phyloP scores from a whole-genome alignment of 495 filamentous ascomycete species.

The Aspergillus campestris region DNA sequence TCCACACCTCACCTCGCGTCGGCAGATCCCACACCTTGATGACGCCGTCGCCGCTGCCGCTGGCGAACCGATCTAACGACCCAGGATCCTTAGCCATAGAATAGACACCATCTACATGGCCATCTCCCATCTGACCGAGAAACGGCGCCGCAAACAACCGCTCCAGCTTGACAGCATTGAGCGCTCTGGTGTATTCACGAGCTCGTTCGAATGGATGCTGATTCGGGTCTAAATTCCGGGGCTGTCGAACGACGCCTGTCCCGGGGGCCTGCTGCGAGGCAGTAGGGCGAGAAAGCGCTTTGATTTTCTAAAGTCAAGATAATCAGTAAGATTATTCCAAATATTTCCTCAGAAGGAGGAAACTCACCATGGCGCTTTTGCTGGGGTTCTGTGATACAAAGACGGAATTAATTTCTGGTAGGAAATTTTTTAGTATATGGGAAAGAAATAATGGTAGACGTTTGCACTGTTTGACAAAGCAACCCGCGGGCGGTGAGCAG shows the following conservation, averaged over 20 bases:
- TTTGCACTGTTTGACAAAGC: constrained; percentile 9
- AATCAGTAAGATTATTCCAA: not conserved
- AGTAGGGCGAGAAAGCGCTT: constrained; percentile 74
- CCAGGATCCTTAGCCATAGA: constrained; percentile 62
- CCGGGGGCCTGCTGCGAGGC: constrained; percentile 74
- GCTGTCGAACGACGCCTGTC: constrained; percentile 58
- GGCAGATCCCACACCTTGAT: constrained; percentile 92
- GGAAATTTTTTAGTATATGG: not conserved
- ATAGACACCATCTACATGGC: constrained; percentile 92
- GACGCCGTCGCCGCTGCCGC: constrained; percentile 76
- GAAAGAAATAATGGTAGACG: not conserved
- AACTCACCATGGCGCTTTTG: constrained; percentile 17
- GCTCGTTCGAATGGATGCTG: constrained; percentile 93
- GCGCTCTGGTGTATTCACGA: constrained; percentile 80
- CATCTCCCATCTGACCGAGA: constrained; percentile 73
- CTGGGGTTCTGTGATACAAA: not conserved
- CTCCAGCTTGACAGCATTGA: constrained; percentile 90
- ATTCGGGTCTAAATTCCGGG: constrained; percentile 85
- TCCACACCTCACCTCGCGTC: constrained; percentile 69
- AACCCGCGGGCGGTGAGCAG: constrained; percentile 5
- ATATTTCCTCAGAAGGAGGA: not conserved
- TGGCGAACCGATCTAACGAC: constrained; percentile 62
- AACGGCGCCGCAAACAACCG: constrained; percentile 96
- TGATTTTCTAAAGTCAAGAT: constrained; percentile 61
- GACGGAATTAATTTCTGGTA: not conserved